Percentiles rank a stretch among this genome's conserved stretches.
Evolutionary conservation across 1,284 basidiomycete genomes (phyloP).

Genomic region (Trametes hirsuta): DNA sequence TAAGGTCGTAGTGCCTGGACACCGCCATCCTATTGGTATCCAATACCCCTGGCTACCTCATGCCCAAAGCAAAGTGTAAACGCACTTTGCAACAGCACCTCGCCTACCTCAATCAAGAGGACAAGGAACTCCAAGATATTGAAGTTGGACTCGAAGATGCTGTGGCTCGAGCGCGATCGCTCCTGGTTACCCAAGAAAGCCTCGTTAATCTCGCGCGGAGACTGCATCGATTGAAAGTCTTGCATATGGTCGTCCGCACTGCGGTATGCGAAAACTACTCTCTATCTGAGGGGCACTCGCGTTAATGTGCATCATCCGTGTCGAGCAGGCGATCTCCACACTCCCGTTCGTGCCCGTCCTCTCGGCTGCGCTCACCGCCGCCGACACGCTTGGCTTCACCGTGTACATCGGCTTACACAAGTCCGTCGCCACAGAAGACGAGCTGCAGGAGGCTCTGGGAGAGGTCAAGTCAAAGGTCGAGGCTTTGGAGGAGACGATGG

Average conservation of each 20-base stretch:
- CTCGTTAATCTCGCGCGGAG: not conserved
- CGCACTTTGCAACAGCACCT: constrained; percentile 1
- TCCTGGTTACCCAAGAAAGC: not conserved
- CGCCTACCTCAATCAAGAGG: not conserved
- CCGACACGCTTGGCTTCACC: constrained; percentile 1
- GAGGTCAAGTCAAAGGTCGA: not conserved
- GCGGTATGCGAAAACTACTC: not conserved
- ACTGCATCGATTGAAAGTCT: not conserved
- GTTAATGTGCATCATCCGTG: too few relatives aligned
- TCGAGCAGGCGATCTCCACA: not conserved
- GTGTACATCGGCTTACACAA: not conserved
- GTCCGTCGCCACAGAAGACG: not conserved
- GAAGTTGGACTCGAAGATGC: not conserved
- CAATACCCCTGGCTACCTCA: constrained; percentile 1
- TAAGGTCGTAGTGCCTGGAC: not conserved
- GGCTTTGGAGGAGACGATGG: not conserved
- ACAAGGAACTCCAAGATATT: not conserved
- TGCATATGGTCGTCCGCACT: not conserved
- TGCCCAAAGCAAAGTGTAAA: constrained; percentile 1
- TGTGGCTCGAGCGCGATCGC: not conserved
- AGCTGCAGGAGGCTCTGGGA: not conserved
- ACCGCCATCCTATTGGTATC: not conserved
- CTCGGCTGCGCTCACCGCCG: constrained; percentile 1
- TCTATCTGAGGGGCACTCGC: too few relatives aligned
- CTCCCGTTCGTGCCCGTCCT: constrained; percentile 5